Base-by-base conservation (phyloP, 2,329 filamentous ascomycete species). In the Fusarium humuli region DNA sequence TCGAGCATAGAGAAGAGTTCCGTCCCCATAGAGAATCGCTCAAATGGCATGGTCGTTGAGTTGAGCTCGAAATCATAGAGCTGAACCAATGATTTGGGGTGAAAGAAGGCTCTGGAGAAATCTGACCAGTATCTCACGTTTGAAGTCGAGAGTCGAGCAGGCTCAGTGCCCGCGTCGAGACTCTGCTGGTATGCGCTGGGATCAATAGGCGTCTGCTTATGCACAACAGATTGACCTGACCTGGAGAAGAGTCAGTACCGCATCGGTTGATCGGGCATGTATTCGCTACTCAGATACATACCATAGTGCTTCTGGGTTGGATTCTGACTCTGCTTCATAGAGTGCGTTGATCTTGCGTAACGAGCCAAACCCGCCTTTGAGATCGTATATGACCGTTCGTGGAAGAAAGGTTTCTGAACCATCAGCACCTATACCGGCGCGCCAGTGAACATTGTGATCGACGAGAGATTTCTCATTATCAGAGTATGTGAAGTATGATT, bases 41-140 rank as follows among this genome's bases (percentile, higher is more conserved):
- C 94, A 76, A 97, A 97, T 0, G 94, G 93, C 85, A 91, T 91
- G 29, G 95, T 83, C 46, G 88, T 86, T 5, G 94, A 95, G 77
- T 92, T 90, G 37, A 97, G 84, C 77, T 97, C 93, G 76, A 93
- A 97, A 76, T 98, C 94, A 77, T 92, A 92, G 16, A 98, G 84
- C 77, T 97, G 94, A 12, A 97, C 86, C 57, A 97, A 88, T 14
- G 94, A 97, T 57, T 88, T 89, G 11, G 96, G 96, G 77, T 98
- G 94, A 78, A 92, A 98, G 80, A 90, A 99, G n/a, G 96, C 88
- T 27, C 94, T 89, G 73, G 93, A 97, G 80, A 94, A 98, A 80
- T 99, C 96, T 32, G 94, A 97, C 95, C 96, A 99, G 82, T 96
- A 98, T 57, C 94, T 89, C n/a, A 98, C 92, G 13, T 88, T 87